Evolutionary conservation across 2,329 filamentous ascomycete species (phyloP).

Genomic region (Epichloe gansuensis): DNA sequence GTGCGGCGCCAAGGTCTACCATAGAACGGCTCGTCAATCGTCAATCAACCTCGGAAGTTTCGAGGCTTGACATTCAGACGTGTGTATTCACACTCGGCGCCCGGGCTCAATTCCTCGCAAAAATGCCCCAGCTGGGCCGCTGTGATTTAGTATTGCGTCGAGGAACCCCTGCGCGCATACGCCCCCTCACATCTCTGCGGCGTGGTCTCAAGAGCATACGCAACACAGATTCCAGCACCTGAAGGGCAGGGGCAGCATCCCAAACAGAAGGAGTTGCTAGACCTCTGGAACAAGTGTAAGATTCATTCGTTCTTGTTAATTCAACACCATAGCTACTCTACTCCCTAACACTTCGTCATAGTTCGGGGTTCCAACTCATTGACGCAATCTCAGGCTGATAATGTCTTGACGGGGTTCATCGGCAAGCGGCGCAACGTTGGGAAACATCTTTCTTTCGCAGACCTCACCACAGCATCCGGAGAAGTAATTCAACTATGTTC

Average conservation of each 20-base stretch:
- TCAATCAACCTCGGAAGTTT: not conserved
- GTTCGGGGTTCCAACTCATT: slow-evolving; percentile 16
- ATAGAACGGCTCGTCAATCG: too few relatives aligned
- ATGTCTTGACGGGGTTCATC: slow-evolving; percentile 48
- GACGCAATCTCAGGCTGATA: slow-evolving; percentile 8
- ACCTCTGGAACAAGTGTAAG: slow-evolving; percentile 21
- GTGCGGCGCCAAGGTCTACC: too few relatives aligned
- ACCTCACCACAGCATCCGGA: slow-evolving; percentile 29
- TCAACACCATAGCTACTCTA: not conserved
- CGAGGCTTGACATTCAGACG: not conserved
- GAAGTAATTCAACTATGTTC: slow-evolving; percentile 34
- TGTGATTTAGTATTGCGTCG: slow-evolving; percentile 12
- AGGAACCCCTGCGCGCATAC: not conserved
- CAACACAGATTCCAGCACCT: not conserved
- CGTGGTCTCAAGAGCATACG: slow-evolving; percentile 6
- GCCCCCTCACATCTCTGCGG: slow-evolving; percentile 6
- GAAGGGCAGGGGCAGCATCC: slow-evolving; percentile 3
- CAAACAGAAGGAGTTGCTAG: slow-evolving; percentile 15
- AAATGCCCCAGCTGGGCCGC: slow-evolving; percentile 15
- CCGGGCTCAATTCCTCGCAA: slow-evolving; percentile 8
- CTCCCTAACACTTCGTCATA: slow-evolving; percentile 5
- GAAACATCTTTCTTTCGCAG: slow-evolving; percentile 59
- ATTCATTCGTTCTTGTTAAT: too few relatives aligned
- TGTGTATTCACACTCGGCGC: not conserved
- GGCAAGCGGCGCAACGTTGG: slow-evolving; percentile 55